A percentile compares a stretch with the other conserved stretches of the same genome.
These are phyloP conservation scores for Cardiosporidium cionae DNA, from an alignment of 169 alveolate genomes.

Conservation along the genomic window DNA sequence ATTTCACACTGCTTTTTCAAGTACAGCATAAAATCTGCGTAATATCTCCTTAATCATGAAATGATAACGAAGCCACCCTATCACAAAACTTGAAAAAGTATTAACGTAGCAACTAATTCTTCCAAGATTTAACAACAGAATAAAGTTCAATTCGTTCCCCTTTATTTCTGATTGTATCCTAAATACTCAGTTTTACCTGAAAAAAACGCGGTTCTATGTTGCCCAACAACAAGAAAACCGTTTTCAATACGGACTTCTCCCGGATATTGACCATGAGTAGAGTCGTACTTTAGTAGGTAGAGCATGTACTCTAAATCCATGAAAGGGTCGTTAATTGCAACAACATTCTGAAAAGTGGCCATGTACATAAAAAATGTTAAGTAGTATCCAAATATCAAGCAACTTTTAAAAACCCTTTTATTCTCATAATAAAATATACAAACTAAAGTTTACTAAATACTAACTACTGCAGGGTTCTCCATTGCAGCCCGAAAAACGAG, in stretches of 20 bases:
- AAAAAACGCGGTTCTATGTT: slow-evolving; percentile 65
- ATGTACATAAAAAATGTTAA: not conserved
- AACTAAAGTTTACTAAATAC: not conserved
- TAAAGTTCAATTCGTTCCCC: too few species aligned
- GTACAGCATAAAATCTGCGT: too few species aligned
- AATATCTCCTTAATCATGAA: too few species aligned
- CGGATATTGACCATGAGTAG: slow-evolving; percentile 88
- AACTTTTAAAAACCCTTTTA: not conserved
- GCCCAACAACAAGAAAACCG: slow-evolving; percentile 68
- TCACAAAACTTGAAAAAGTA: too few species aligned
- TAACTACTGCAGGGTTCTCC: slow-evolving; percentile 57
- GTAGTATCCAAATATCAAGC: not conserved
- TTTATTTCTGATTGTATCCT: too few species aligned
- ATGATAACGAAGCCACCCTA: too few species aligned
- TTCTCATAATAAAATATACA: not conserved
- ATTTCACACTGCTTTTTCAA: too few species aligned
- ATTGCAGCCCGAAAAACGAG: slow-evolving; percentile 91
- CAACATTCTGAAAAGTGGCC: slow-evolving; percentile 57
- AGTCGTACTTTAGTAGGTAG: slow-evolving; percentile 89
- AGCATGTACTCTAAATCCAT: slow-evolving; percentile 89
- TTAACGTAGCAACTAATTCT: too few species aligned
- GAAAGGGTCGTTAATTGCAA: slow-evolving; percentile 96
- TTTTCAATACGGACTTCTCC: slow-evolving; percentile 65
- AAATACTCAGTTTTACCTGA: not conserved
- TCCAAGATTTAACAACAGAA: too few species aligned